Evolutionary conservation across 1,284 basidiomycete genomes (phyloP).

Genomic region (Ganoderma sinense): DNA sequence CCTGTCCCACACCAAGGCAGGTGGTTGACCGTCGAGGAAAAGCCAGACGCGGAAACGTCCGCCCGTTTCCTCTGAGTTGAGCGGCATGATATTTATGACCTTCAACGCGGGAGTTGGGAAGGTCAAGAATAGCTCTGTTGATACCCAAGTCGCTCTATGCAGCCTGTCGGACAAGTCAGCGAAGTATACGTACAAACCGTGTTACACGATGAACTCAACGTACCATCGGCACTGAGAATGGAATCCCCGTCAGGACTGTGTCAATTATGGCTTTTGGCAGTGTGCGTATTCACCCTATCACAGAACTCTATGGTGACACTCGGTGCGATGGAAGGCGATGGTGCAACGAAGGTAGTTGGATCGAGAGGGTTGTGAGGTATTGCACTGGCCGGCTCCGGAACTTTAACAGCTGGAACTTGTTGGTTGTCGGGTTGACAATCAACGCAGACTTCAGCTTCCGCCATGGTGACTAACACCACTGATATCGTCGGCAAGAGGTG

Average conservation of each 20-base stretch:
- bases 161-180: slow-evolving; percentile 56
- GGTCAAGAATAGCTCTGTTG: slow-evolving; percentile 89
- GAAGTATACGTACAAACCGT: neutral
- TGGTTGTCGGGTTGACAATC: slow-evolving; percentile 31
- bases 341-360: slow-evolving; percentile 66
- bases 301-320: slow-evolving; percentile 84
- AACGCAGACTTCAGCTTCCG: slow-evolving; percentile 30
- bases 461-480: slow-evolving; percentile 12
- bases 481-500: neutral
- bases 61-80: slow-evolving; percentile 82
- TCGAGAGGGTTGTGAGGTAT: slow-evolving; percentile 48
- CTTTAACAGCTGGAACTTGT: neutral
- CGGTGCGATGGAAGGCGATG: slow-evolving; percentile 51
- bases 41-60: slow-evolving; percentile 93
- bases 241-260: neutral
- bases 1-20: slow-evolving; percentile 75
- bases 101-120: slow-evolving; percentile 80
- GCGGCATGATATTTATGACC: slow-evolving; percentile 76
- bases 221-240: slow-evolving; percentile 74
- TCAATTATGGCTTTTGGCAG: slow-evolving; percentile 11
- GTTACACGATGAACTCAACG: slow-evolving; percentile 24
- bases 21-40: slow-evolving; percentile 48
- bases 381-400: slow-evolving; percentile 4
- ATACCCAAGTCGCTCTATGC: slow-evolving; percentile 87
- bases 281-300: slow-evolving; percentile 72